Conservation (phyloP, 495 filamentous ascomycete species). For the Tuber brumale region DNA sequence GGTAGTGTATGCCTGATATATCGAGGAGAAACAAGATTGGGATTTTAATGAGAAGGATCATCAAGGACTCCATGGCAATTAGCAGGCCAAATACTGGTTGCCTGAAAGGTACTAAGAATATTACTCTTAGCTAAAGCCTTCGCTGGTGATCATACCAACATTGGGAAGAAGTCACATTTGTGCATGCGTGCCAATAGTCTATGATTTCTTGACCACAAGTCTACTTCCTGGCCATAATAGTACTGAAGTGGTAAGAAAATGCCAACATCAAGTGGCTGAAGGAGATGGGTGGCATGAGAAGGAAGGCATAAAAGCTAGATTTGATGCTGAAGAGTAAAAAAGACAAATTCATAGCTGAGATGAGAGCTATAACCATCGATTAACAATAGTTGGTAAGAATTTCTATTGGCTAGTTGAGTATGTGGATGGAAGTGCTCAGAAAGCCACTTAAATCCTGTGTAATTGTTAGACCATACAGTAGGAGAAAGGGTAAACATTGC, state of each 20-base stretch:
- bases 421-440: no score
- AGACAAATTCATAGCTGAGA: conserved; percentile 9
- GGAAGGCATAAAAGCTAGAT: no score
- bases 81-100: no score
- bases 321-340: conserved; percentile 4
- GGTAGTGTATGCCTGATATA: no score
- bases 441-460: no score
- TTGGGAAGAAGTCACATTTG: conserved; percentile 8
- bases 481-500: no score
- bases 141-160: neutral
- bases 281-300: neutral
- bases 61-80: no score
- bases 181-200: neutral
- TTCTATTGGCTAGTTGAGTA: neutral
- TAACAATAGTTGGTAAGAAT: conserved; percentile 5
- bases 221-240: conserved; percentile 10
- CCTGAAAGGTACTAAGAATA: no score
- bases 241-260: neutral
- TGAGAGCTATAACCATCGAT: conserved; percentile 18
- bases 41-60: no score
- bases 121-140: no score
- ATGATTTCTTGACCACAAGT: conserved; percentile 4
- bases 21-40: no score
- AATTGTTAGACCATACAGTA: no score
- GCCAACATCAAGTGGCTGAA: conserved; percentile 11